A percentile compares a stretch with the other conserved stretches of the same genome.
Evolutionary conservation across 1,139 yeast genomes (phyloP).

Genomic region (Scheffersomyces cryptocercus): DNA sequence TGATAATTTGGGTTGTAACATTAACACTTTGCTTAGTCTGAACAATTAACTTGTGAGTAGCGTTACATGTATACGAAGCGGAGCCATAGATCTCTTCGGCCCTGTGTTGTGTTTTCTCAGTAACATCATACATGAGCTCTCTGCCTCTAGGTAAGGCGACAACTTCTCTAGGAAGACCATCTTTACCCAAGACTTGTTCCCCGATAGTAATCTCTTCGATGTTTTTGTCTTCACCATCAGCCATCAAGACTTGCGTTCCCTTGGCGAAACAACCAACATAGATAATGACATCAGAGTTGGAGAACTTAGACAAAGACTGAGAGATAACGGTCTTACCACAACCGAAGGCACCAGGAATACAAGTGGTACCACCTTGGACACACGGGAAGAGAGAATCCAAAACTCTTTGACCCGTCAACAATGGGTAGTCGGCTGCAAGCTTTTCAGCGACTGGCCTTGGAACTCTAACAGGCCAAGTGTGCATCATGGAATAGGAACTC

Average conservation of each 20-base stretch:
- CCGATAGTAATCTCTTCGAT: constrained; percentile 37
- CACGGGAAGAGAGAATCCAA: constrained; percentile 96
- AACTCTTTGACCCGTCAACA: constrained; percentile 98
- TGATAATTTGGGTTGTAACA: constrained; percentile 10
- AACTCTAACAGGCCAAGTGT: constrained; percentile 99
- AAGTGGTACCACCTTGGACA: constrained; percentile 99
- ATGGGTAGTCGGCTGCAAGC: constrained; percentile 88
- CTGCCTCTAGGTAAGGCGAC: constrained; percentile 42
- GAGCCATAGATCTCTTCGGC: constrained; percentile 13
- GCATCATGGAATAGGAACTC: constrained; percentile 87
- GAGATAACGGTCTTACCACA: constrained; percentile 99
- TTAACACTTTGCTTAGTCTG: constrained; percentile 21
- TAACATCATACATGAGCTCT: constrained; percentile 37
- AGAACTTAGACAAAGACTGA: constrained; percentile 93
- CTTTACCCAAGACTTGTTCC: constrained; percentile 44
- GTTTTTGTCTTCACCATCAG: constrained; percentile 33
- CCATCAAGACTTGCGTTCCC: constrained; percentile 43
- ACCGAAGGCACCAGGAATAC: constrained; percentile 99
- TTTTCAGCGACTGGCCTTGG: constrained; percentile 98
- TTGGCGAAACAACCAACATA: constrained; percentile 72
- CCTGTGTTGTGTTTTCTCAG: constrained; percentile 19
- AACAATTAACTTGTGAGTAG: constrained; percentile 31
- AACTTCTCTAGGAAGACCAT: constrained; percentile 41
- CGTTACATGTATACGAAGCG: constrained; percentile 29
- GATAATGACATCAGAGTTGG: constrained; percentile 94